Base-by-base conservation (phyloP, 1,284 basidiomycete genomes). In the Trichosporon sp. region DNA sequence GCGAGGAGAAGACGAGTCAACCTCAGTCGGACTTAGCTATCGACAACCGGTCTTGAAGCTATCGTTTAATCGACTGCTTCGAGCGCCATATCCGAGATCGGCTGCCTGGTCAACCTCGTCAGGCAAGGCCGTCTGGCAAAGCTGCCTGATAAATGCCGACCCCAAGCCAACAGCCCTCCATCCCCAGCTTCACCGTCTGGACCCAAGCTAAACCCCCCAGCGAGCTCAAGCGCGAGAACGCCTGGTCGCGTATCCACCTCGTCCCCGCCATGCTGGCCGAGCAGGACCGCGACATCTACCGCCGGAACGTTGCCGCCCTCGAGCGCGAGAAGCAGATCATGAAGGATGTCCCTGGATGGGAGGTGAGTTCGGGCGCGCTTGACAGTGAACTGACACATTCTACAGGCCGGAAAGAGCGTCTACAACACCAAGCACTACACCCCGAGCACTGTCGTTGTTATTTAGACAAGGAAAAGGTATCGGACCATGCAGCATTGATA, bases 171-270 rank as follows among this genome's bases (percentile, higher is more conserved):
- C 19, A 19, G 46, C 46, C 23, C 37, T 23, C 14, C 14, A 21
- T 19, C 29, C 8, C 13, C 3, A 37, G 36, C 14, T 37, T 37
- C n/a, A n/a, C n/a, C n/a, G n/a, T n/a, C n/a, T n/a, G n/a, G n/a
- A n/a, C n/a, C n/a, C n/a, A n/a, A 37, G 36, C 36, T 37, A n/a
- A 60, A 63, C 44, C n/a, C 16, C n/a, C 19, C 79, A 98, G 95
- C 80, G 95, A 99, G 83, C 85, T 99, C 60, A 84, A 89, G 79
- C 87, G 96, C 70, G 95, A 99, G 83, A 89, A 91, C 80, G 87
- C 88, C 52, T 98, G 95, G 95, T 92, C 94, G 68, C 87, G 95
- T 70, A 95, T 99, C 76, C 88, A 99, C 83, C 86, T 98, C 56
- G 90, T 95, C 46, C 95, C 95, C 16, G 80, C 98, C 65, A 85